Base-by-base conservation (phyloP, 1,284 basidiomycete genomes). In the Puccinia brachypodii region DNA sequence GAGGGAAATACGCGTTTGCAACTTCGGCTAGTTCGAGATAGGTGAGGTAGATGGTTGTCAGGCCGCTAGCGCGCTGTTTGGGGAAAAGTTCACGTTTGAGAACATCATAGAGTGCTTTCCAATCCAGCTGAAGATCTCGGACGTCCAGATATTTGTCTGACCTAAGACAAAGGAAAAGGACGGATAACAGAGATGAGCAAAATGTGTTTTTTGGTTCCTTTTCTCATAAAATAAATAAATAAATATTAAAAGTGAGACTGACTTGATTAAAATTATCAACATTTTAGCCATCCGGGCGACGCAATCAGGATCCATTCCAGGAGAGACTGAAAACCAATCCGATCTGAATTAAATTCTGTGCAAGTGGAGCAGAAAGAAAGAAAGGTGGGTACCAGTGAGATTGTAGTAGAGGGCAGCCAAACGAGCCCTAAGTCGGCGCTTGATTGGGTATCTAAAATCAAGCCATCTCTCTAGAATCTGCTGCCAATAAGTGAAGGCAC, bases 341-440 rank as follows among this genome's bases (percentile, higher is more conserved):
- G 22, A 28, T 9, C 6, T 28, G 56, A 31, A 72, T 60, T 64
- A 2, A 28, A 9, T 19, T 16, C n/a, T 31, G 4, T 33, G 11
- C n/a, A 25, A 22, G 28, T 47, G 31, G 14, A 19, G 14, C 50
- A 38, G 4, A 0, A 22, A 8, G 13, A 19, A 22, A 40, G 16
- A 44, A 50, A 25, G 19, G 11, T 19, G 84, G 87, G 83, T 60
- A 88, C 88, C 86, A 83, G 90, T 90, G 9, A 94, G 87, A 85
- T 94, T 92, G 85, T 93, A 97, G 88, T 93, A 97, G 3, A 98
- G 86, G 85, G 92, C 92, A 64, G 92, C 91, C 53, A 97, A 89
- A 60, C 88, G 89, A 76, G 95, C 91, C 80, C 94, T 89, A 83
- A 92, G 92, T 81, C 91, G 90, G 85, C 92, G 92, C 83, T 93